Conservation (phyloP, 108 stramenopile genomes). For the Skeletonema marinoi region DNA sequence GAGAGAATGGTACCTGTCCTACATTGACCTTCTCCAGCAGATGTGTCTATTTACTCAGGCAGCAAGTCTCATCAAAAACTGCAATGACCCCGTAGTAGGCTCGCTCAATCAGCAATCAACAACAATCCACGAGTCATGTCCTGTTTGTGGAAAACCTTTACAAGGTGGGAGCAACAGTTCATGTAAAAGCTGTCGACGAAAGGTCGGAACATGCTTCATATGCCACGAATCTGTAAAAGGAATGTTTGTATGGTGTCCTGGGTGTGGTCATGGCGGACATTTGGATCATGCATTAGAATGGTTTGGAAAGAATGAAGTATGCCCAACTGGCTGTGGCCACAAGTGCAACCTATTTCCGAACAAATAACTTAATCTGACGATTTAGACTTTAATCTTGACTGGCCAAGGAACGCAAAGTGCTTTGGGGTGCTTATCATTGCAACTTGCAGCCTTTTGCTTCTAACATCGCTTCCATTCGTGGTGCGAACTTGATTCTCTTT, state of each 20-base stretch:
- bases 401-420: background rate
- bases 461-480: background rate
- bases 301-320: constrained; percentile 59
- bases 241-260: constrained; percentile 89
- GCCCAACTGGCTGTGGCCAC: constrained; percentile 89
- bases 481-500: background rate
- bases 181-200: constrained; percentile 75
- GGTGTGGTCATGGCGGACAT: constrained; percentile 64
- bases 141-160: constrained; percentile 74
- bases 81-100: constrained; percentile 70
- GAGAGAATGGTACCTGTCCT: constrained; percentile 87
- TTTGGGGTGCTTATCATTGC: constrained; percentile 19
- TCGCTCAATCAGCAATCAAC: constrained; percentile 86
- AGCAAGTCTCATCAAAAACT: constrained; percentile 67
- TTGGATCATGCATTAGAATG: constrained; percentile 66
- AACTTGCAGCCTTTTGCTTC: background rate
- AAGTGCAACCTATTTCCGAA: constrained; percentile 64
- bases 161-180: constrained; percentile 12
- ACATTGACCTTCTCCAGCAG: constrained; percentile 82
- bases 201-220: constrained; percentile 78
- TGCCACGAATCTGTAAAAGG: constrained; percentile 86
- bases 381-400: background rate
- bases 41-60: constrained; percentile 86
- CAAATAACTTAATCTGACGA: background rate
- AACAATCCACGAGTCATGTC: constrained; percentile 83